These are phyloP conservation scores for Coniochaeta sp. DNA, from an alignment of 2,329 filamentous ascomycete species.

Conservation along the genomic window DNA sequence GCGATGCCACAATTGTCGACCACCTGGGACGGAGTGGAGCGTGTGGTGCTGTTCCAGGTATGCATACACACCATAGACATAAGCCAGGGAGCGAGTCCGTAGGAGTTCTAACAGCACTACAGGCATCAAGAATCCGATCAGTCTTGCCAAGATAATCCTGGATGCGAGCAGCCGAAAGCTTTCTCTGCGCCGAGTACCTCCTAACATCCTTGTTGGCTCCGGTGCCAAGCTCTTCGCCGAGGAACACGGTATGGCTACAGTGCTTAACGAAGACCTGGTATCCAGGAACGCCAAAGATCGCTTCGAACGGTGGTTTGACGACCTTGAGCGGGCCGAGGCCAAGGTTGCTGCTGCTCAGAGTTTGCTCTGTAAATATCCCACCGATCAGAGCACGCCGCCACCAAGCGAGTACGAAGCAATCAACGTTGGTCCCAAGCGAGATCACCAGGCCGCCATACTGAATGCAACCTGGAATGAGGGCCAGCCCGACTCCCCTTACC, in stretches of 20 bases:
- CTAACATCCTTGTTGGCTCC: conserved; percentile 80
- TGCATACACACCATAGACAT: conserved; percentile 23
- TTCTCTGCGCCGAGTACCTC: conserved; percentile 82
- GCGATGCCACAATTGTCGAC: conserved; percentile 89
- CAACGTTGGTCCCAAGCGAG: conserved; percentile 18
- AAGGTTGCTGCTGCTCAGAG: neutral
- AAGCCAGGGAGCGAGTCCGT: neutral
- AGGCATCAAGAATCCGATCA: conserved; percentile 93
- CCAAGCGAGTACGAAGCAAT: conserved; percentile 11
- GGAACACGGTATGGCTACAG: conserved; percentile 65
- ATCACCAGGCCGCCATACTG: conserved; percentile 48
- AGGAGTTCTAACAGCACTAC: conserved; percentile 2
- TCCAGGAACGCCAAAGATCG: conserved; percentile 73
- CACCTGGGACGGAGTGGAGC: conserved; percentile 87
- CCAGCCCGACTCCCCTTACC: conserved; percentile 48
- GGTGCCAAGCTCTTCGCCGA: conserved; percentile 83
- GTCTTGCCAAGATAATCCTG: conserved; percentile 74
- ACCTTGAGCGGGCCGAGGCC: conserved; percentile 45
- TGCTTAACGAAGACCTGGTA: conserved; percentile 72
- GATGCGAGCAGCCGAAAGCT: conserved; percentile 69
- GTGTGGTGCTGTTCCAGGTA: conserved; percentile 84
- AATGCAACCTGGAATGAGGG: conserved; percentile 56
- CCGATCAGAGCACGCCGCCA: conserved; percentile 2
- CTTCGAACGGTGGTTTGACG: conserved; percentile 70
- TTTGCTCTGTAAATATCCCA: neutral